Evolutionary conservation across 2,329 filamentous ascomycete species (phyloP), one percentile per base, ranked within the genome.

Genomic region (Epichloe brachyelytri): DNA sequence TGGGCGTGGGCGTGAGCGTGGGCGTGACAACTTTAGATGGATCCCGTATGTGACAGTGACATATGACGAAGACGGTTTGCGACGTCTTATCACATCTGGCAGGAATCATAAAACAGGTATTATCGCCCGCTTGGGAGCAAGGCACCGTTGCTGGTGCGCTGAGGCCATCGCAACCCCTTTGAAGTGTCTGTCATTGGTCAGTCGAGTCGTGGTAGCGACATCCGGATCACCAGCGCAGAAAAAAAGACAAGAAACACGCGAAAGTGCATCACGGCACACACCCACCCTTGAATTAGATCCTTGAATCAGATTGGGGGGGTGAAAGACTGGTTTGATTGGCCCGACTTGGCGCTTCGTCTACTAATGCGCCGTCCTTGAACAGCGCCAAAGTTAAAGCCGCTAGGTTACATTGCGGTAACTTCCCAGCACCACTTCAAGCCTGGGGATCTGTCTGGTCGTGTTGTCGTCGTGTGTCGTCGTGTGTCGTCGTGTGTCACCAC

Each of bases 351-450:
- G 44, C 48, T 37, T 47, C 41, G 6, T 45, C 38, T 19, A 48
- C 30, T 46, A 15, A 30, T 46, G 51, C 46, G 17, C 46, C 47
- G 47, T 43, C n/a, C 37, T 37, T 38, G 7, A 22, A 46, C 33
- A 30, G 40, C 12, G 40, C 39, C 41, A 47, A 49, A 46, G 36
- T 43, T 26, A 51, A 56, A 54, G n/a, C 26, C 43, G 43, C 38
- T 47, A 40, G 12, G 54, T 57, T 46, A 52, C 49, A 57, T 56
- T 38, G 46, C 48, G 34, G 54, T 44, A 49, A 48, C 49, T 52
- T 47, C 43, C 43, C 49, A 53, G 37, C 54, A 50, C 51, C 46
- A 51, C 48, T 15, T 15, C 38, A 33, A 20, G 44, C 33, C 34
- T 19, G 50, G 15, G 17, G 43, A 22, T 22, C 14, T 36, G 17